Evolutionary conservation across 192 early-diverging fungal species (phyloP), one percentile per base, ranked within the genome.

Genomic region (Coemansia interrupta): DNA sequence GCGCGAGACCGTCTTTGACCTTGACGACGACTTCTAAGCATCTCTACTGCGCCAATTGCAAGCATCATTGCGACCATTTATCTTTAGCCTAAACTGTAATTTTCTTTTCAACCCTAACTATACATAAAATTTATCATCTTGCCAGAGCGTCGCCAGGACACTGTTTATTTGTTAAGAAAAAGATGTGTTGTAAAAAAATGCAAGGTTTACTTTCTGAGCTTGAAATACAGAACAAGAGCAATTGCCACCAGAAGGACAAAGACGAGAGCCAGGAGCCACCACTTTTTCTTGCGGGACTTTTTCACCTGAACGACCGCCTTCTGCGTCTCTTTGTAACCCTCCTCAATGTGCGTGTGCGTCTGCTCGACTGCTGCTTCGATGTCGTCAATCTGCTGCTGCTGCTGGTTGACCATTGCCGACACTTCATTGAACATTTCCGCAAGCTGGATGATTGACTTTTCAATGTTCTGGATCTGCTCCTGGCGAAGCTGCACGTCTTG

Each of bases 21-120:
- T 92, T 17, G 88, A 92, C 60, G 88, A 88, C 51, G 90, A 92
- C 66, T 92, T 92, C 64, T 92, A 87, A 32, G 36, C 63, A 18
- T 20, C 22, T 0, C 48, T 40, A 30, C 4, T 51, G 15, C 57
- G 18, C 46, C 17, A 26, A 26, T 15, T 58, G 28, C 50, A 42
- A 15, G 20, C 20, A 3, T 15, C 23, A 22, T 6, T 29, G 32
- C 32, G 10, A 36, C 3, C 32, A 36, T 36, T 8, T 36, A 8
- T 7, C 6, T 36, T 7, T 36, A 36, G 32, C 32, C 32, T 36
- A 36, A 36, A 36, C 9, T 7, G 6, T 15, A 41, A 13, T 45
- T 51, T 48, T 62, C 23, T 32, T 46, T 12, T 53, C n/a, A 12
- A 36, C 28, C 17, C 24, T 52, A 3, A 8, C 6, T 11, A 36